Evolutionary conservation across 2,329 filamentous ascomycete genomes (phyloP).

Genomic region (Cladobotryum mycophilum): DNA sequence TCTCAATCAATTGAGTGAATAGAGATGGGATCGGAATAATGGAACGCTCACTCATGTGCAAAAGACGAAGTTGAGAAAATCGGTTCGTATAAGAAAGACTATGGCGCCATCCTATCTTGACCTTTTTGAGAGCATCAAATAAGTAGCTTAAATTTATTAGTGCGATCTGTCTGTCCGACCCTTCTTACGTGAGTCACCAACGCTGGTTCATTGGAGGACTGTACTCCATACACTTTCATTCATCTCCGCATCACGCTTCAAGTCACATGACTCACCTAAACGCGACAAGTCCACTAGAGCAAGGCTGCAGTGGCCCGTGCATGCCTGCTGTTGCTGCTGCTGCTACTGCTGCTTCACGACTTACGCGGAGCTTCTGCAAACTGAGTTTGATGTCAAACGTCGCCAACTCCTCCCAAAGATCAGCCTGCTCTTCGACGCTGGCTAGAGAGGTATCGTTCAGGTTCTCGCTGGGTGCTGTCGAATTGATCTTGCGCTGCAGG

Average conservation of each 20-base stretch:
- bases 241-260: background rate
- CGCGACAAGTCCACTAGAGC: background rate
- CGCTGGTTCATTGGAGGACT: too few species aligned
- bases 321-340: conserved; percentile 4
- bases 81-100: background rate
- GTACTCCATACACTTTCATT: background rate
- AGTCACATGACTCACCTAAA: background rate
- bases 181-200: too few species aligned
- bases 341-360: conserved; percentile 10
- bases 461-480: background rate
- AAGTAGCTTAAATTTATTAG: background rate
- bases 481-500: background rate
- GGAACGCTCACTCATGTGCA: background rate
- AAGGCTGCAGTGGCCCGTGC: conserved; percentile 12
- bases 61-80: background rate
- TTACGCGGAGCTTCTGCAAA: conserved; percentile 8
- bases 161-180: background rate
- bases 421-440: background rate
- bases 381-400: conserved; percentile 1
- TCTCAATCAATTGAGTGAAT: background rate
- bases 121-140: background rate
- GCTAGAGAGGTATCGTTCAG: background rate
- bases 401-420: conserved; percentile 3
- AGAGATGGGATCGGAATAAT: background rate
- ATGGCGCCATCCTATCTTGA: conserved; percentile 4